Evolutionary conservation across 2,329 filamentous ascomycete species (phyloP).

Genomic region (Colletotrichum noveboracense): DNA sequence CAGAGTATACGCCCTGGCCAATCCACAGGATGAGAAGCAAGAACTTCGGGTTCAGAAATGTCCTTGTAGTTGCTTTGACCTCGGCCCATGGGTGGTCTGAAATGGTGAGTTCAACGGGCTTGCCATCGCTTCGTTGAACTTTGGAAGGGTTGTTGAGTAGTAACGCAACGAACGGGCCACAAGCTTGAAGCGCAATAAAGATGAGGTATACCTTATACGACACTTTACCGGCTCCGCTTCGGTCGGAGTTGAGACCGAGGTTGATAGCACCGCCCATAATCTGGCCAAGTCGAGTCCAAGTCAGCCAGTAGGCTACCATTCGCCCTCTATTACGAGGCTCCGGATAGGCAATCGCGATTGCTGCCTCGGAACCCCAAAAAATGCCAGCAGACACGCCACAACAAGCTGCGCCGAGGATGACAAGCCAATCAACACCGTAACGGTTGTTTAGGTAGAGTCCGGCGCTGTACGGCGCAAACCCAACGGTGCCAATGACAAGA

Average conservation of each 20-base stretch:
- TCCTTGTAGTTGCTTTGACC: slow-evolving; percentile 58
- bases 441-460: slow-evolving; percentile 49
- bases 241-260: slow-evolving; percentile 51
- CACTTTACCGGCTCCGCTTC: slow-evolving; percentile 49
- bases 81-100: slow-evolving; percentile 55
- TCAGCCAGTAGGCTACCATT: slow-evolving; percentile 69
- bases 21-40: slow-evolving; percentile 57
- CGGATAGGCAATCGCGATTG: slow-evolving; percentile 56
- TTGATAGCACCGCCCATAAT: slow-evolving; percentile 57
- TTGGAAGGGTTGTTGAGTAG: slow-evolving; percentile 51
- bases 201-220: slow-evolving; percentile 45
- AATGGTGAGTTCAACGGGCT: slow-evolving; percentile 37
- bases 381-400: slow-evolving; percentile 45
- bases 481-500: slow-evolving; percentile 46
- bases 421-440: slow-evolving; percentile 47
- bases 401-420: slow-evolving; percentile 44
- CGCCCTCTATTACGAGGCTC: slow-evolving; percentile 67
- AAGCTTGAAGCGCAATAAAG: slow-evolving; percentile 48
- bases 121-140: slow-evolving; percentile 45
- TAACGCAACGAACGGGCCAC: slow-evolving; percentile 49
- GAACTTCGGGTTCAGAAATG: slow-evolving; percentile 45
- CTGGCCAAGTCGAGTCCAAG: slow-evolving; percentile 59
- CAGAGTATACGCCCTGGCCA: slow-evolving; percentile 49
- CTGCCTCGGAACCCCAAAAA: slow-evolving; percentile 38
- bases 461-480: slow-evolving; percentile 48